Conservation (phyloP, 345 rosid genomes). For the Limnanthes douglasii region DNA sequence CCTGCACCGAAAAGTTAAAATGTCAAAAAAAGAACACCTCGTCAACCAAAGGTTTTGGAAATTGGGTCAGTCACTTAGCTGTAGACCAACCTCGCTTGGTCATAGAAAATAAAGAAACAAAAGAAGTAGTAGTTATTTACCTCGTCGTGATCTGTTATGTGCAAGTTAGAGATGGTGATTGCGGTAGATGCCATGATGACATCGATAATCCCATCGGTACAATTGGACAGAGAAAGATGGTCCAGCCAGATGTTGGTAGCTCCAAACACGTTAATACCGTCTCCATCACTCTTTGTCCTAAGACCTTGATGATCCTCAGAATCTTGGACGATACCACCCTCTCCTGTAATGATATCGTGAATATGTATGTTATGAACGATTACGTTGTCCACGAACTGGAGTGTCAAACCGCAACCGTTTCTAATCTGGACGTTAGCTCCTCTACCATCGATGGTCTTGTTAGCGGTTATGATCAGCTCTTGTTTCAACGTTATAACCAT, state of each 20-base stretch:
- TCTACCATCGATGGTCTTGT: conserved; percentile 72
- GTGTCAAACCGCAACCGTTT: conserved; percentile 46
- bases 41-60: too few relatives aligned
- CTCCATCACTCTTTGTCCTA: conserved; percentile 46
- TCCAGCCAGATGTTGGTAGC: conserved; percentile 51
- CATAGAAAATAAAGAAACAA: too few relatives aligned
- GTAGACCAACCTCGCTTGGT: too few relatives aligned
- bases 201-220: conserved; percentile 47
- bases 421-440: conserved; percentile 47
- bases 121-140: too few relatives aligned
- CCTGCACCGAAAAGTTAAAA: conserved; percentile 17
- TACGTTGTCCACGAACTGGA: conserved; percentile 51
- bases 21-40: too few relatives aligned
- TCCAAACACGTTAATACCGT: conserved; percentile 43
- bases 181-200: conserved; percentile 45
- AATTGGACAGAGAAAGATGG: conserved; percentile 46
- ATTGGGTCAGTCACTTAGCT: too few relatives aligned
- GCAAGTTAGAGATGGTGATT: conserved; percentile 53
- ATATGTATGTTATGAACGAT: conserved; percentile 57
- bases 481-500: conserved; percentile 56
- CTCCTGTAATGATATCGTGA: conserved; percentile 16
- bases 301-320: conserved; percentile 38
- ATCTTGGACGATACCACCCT: conserved; percentile 59
- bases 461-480: conserved; percentile 32
- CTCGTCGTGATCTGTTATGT: conserved; percentile 49